Evolutionary conservation across 1,284 basidiomycete species (phyloP), one percentile per base, ranked within the genome.

Genomic region (Trametes versicolor): DNA sequence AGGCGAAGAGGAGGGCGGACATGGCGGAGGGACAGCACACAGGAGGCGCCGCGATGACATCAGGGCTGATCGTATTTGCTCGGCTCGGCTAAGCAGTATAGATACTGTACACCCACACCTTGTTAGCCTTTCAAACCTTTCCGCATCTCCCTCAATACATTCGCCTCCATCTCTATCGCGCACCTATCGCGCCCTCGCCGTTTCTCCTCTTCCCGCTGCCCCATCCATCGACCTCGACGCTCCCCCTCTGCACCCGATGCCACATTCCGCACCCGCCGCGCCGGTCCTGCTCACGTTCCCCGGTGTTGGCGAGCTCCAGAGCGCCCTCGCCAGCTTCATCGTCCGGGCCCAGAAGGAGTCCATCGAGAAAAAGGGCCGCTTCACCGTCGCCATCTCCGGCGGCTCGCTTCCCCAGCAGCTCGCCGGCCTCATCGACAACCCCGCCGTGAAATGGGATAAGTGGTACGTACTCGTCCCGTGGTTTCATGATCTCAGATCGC

Each of bases 301-400:
- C 5, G 80, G 85, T 61, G 71, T 83, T 19, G 82, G 86, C 65
- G 80, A 79, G 10, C 85, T 97, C 70, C 79, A 85, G 50, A 73
- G 81, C 0, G 84, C 87, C 0, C 89, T 99, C 65, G 93, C 96
- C 10, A 80, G 86, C 57, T 99, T 97, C 76, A 87, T 99, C 62
- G 73, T 95, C 74, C 93, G 93, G 70, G 93, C 94, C 0, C 97
- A 99, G 83, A 92, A 90, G 70, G 95, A 98, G 53, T 90, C 97
- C 32, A 85, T 99, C 74, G 87, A 90, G 74, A 94, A 94, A 79
- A 92, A 95, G 78, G 92, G 91, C 75, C 88, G 87, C 71, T 99
- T 99, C 83, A 94, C 95, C 60, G 77, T 99, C 73, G 97, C 98
- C 64, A 82, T 98, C 71, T 98, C 96, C 1, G 97, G 97, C 25